Conservation (phyloP, 2,329 filamentous ascomycete species). For the Beauveria medogensis region DNA sequence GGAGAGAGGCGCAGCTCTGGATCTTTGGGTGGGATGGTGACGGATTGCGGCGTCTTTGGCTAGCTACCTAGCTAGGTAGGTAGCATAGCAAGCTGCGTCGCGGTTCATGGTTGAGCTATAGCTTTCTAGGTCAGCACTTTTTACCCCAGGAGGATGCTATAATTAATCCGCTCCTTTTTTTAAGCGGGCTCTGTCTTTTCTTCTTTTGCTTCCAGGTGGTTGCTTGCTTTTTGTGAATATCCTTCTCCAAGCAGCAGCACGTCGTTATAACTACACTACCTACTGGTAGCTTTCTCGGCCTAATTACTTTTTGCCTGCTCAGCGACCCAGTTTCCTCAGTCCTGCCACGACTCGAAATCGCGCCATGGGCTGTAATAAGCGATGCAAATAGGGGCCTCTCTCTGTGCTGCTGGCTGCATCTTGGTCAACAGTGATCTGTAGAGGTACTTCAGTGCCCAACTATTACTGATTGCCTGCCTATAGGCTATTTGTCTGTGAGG, state of each 20-base stretch:
- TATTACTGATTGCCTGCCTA: too few relatives aligned
- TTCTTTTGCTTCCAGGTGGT: background rate
- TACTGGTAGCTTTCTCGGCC: background rate
- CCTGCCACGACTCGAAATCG: too few relatives aligned
- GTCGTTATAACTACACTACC: background rate
- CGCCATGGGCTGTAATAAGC: background rate
- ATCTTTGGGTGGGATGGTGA: slow-evolving; percentile 7
- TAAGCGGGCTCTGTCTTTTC: background rate
- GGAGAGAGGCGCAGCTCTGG: slow-evolving; percentile 10
- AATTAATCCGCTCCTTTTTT: slow-evolving; percentile 1
- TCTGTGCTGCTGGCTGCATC: background rate
- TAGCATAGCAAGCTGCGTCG: background rate
- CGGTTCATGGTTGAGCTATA: background rate
- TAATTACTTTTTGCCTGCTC: background rate
- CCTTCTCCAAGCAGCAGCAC: background rate
- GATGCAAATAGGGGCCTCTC: background rate
- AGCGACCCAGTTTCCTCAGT: background rate
- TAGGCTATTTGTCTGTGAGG: too few relatives aligned
- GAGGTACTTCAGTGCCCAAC: too few relatives aligned
- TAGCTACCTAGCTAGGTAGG: background rate
- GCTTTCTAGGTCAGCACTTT: background rate
- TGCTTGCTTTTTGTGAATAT: background rate
- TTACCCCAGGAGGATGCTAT: background rate
- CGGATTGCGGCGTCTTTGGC: slow-evolving; percentile 5
- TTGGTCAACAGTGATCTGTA: too few relatives aligned